phyloP scores from a whole-genome alignment of 768 basidiomycete genomes.

The Lanmaoa rubissima region DNA sequence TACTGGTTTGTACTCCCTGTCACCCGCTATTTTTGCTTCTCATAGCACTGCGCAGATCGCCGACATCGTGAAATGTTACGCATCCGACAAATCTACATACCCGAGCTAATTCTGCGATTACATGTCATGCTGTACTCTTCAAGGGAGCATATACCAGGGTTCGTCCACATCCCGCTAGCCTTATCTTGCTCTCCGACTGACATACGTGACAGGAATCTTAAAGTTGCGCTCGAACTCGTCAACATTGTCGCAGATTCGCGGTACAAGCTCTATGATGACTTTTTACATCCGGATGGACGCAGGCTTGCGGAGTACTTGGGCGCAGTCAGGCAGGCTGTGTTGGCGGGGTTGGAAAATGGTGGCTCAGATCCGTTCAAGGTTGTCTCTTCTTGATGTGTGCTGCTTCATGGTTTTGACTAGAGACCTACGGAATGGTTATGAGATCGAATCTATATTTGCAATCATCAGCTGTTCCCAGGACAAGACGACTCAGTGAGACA shows the following conservation, averaged over 20 bases:
- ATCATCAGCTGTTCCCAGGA: not conserved
- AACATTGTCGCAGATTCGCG: conserved; percentile 87
- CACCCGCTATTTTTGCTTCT: not conserved
- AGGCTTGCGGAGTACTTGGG: conserved; percentile 71
- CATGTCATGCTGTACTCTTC: conserved; percentile 72
- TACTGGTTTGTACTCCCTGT: conserved; percentile 28
- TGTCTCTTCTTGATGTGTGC: conserved; percentile 22
- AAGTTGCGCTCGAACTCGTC: conserved; percentile 70
- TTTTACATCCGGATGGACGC: conserved; percentile 57
- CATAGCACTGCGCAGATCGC: conserved; percentile 43
- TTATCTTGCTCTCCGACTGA: conserved; percentile 1
- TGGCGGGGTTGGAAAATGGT: conserved; percentile 70
- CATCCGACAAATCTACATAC: conserved; percentile 87
- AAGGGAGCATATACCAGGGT: conserved; percentile 63
- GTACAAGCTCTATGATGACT: conserved; percentile 83
- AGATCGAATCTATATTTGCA: conserved; percentile 1
- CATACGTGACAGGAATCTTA: conserved; percentile 57
- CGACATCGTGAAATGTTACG: conserved; percentile 66
- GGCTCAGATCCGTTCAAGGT: conserved; percentile 75
- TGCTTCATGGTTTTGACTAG: not conserved
- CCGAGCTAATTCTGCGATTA: conserved; percentile 84
- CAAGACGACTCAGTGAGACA: not conserved
- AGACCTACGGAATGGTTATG: not conserved
- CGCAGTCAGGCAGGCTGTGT: conserved; percentile 65
- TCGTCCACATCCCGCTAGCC: conserved; percentile 26